Percentiles rank a stretch among this genome's conserved stretches.
These are phyloP conservation scores for Taiozyma sp. DNA, from an alignment of 1,139 yeast species.

Conservation along the genomic window DNA sequence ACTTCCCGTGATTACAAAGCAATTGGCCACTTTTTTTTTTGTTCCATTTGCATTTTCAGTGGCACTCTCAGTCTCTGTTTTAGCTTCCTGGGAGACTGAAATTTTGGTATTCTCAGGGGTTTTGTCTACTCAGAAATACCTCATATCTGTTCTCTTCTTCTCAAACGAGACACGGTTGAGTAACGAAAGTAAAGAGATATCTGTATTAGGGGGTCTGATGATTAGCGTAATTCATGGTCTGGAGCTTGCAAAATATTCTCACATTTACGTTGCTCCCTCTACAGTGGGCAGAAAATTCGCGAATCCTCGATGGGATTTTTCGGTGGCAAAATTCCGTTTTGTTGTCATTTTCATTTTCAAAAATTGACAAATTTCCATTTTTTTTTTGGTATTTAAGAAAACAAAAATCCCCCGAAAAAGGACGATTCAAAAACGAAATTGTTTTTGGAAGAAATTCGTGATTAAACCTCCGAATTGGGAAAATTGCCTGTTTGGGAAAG, in stretches of 20 bases:
- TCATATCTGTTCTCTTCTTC: not conserved
- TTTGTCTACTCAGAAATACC: too few species aligned
- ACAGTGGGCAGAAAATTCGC: not conserved
- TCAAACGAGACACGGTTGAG: not conserved
- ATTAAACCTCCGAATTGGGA: not conserved
- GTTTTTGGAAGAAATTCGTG: not conserved
- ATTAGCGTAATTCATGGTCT: not conserved
- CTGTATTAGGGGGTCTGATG: too few species aligned
- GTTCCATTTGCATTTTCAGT: too few species aligned
- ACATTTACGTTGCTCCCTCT: not conserved
- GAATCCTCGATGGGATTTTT: not conserved
- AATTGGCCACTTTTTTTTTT: too few species aligned
- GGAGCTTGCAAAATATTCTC: not conserved
- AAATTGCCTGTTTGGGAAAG: not conserved
- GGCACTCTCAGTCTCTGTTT: too few species aligned
- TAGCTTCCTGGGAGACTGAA: too few species aligned
- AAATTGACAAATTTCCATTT: constrained; percentile 10
- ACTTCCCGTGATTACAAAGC: too few species aligned
- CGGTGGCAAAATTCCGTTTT: constrained; percentile 2
- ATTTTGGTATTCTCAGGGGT: too few species aligned
- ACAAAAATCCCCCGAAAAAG: constrained; percentile 1
- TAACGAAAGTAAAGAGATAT: too few species aligned
- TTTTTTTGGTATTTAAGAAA: constrained; percentile 4
- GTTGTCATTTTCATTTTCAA: constrained; percentile 13
- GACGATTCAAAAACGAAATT: not conserved